These are phyloP conservation scores for Vachellia pachyceras DNA, from an alignment of 306 rosid genomes.

Conservation along the genomic window DNA sequence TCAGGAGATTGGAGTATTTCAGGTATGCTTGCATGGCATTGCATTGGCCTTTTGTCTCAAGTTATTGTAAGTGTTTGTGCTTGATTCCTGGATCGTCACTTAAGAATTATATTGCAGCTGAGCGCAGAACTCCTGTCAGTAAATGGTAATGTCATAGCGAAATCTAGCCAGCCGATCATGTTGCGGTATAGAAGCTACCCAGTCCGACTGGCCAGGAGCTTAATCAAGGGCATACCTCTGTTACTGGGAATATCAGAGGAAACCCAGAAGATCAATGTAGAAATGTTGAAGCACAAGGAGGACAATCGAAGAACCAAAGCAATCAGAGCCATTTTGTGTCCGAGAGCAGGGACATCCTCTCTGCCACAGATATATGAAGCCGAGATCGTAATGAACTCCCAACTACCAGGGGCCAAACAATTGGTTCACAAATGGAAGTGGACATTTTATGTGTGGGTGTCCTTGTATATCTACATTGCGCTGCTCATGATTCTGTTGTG, in stretches of 20 bases:
- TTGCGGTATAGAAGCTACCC: constrained; percentile 74
- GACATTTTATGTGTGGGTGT: constrained; percentile 79
- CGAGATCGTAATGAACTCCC: constrained; percentile 57
- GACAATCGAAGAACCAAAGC: constrained; percentile 56
- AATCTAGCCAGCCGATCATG: constrained; percentile 85
- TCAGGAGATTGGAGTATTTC: constrained; percentile 74
- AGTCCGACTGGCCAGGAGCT: constrained; percentile 59
- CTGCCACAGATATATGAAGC: constrained; percentile 80
- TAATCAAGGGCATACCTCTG: constrained; percentile 66
- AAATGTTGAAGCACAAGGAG: constrained; percentile 69
- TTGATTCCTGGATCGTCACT: constrained; percentile 1
- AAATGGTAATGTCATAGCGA: constrained; percentile 56
- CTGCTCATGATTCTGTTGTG: constrained; percentile 49
- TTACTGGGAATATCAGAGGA: constrained; percentile 68
- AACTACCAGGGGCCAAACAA: constrained; percentile 67
- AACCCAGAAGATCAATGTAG: constrained; percentile 57
- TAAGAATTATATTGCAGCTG: constrained; percentile 49
- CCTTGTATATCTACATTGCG: constrained; percentile 56
- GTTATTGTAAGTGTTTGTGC: neutral
- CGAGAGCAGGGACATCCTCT: constrained; percentile 71
- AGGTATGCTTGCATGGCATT: constrained; percentile 51
- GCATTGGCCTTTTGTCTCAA: neutral
- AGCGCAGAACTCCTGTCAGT: constrained; percentile 63
- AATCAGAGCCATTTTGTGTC: constrained; percentile 56
- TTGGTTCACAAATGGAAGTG: constrained; percentile 74